Percentiles rank a stretch among this genome's conserved stretches.
These are phyloP conservation scores for Cyberlindnera xylosilytica DNA, from an alignment of 805 yeast genomes.

Conservation along the genomic window DNA sequence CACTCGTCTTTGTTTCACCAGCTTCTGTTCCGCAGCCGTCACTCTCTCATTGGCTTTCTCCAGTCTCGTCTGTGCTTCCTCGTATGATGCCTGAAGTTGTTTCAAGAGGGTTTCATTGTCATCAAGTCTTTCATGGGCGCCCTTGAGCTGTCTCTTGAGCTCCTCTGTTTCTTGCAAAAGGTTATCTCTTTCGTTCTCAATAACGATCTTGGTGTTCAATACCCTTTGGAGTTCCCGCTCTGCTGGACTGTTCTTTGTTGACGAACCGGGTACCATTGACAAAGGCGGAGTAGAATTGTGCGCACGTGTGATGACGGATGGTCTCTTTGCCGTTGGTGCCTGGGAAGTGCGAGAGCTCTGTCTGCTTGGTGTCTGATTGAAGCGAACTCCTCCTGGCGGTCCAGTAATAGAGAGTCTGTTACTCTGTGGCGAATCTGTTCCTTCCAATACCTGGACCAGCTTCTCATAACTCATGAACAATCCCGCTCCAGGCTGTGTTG, in stretches of 20 bases:
- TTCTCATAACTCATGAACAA: constrained; percentile 63
- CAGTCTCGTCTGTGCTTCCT: constrained; percentile 6
- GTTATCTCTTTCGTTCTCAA: constrained; percentile 33
- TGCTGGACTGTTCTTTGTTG: constrained; percentile 3
- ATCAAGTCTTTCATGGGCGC: constrained; percentile 28
- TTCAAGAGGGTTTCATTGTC: constrained; percentile 12
- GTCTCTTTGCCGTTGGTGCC: constrained; percentile 7
- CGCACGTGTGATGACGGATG: neutral
- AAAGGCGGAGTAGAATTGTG: constrained; percentile 14
- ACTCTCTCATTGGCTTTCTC: constrained; percentile 20
- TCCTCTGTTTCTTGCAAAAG: constrained; percentile 33
- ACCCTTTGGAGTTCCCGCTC: constrained; percentile 23
- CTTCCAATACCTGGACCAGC: constrained; percentile 23
- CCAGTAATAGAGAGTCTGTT: constrained; percentile 7
- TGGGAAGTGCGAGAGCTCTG: constrained; percentile 4
- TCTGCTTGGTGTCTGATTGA: constrained; percentile 20
- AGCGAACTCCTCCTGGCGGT: constrained; percentile 10
- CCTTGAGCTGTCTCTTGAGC: constrained; percentile 10
- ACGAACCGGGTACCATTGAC: neutral
- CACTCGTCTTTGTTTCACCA: constrained; percentile 43
- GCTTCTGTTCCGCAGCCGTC: constrained; percentile 36
- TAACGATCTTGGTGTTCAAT: constrained; percentile 16
- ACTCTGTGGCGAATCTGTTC: constrained; percentile 16
- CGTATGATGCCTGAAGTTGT: constrained; percentile 14
- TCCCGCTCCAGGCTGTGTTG: constrained; percentile 64